phyloP scores from a whole-genome alignment of 805 yeast genomes.

The Ascoidea asiatica region DNA sequence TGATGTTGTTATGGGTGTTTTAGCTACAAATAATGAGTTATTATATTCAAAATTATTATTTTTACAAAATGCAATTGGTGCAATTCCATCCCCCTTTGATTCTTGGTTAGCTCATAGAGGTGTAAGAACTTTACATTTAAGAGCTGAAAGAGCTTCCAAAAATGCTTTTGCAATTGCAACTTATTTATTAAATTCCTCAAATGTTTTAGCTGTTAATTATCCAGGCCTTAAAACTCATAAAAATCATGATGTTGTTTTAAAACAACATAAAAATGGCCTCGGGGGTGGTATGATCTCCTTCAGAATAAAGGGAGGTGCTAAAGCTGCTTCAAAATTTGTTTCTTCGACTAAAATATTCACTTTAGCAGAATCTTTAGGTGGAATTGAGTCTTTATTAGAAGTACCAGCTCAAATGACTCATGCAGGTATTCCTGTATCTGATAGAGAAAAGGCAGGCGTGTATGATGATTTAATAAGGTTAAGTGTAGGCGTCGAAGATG shows the following conservation, averaged over 20 bases:
- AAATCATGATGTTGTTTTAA: conserved; percentile 46
- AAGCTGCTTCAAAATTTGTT: conserved; percentile 62
- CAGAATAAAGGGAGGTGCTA: conserved; percentile 73
- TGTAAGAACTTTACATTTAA: conserved; percentile 71
- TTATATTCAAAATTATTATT: conserved; percentile 55
- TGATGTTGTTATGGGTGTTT: conserved; percentile 79
- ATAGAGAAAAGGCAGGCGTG: conserved; percentile 70
- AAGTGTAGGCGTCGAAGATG: conserved; percentile 79
- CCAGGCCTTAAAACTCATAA: conserved; percentile 66
- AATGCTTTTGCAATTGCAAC: conserved; percentile 62
- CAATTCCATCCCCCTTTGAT: conserved; percentile 83
- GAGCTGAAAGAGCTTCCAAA: conserved; percentile 55
- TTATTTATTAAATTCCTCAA: conserved; percentile 33
- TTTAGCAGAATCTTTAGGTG: conserved; percentile 84
- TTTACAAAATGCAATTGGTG: conserved; percentile 81
- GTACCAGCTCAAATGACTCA: conserved; percentile 91
- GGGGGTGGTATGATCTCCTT: conserved; percentile 92
- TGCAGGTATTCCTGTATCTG: conserved; percentile 73
- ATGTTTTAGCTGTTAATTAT: conserved; percentile 61
- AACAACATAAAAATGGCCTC: conserved; percentile 70
- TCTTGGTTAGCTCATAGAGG: conserved; percentile 91
- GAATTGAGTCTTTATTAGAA: conserved; percentile 74
- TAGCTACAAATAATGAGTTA: conserved; percentile 51
- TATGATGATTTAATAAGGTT: conserved; percentile 72
- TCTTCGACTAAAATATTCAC: conserved; percentile 66